phyloP scores from a whole-genome alignment of 257 asterid genomes.

The Eustoma russellianum region DNA sequence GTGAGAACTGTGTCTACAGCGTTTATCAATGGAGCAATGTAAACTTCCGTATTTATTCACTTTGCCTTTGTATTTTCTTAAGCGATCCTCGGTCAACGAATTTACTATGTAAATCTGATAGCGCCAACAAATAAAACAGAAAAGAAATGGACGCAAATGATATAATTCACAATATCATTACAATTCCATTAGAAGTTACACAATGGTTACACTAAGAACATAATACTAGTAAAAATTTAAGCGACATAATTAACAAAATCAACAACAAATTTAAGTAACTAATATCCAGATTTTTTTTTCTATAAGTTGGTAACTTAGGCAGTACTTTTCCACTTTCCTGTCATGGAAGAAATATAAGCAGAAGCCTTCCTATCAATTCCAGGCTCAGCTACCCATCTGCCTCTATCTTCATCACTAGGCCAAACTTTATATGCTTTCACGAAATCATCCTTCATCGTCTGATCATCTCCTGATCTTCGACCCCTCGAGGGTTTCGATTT shows the following conservation, averaged over 20 bases:
- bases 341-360: conserved; percentile 38
- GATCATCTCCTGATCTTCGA: conserved; percentile 11
- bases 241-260: conserved; percentile 4
- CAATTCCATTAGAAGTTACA: conserved; percentile 1
- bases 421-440: conserved; percentile 66
- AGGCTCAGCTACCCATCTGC: conserved; percentile 80
- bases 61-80: too few species aligned
- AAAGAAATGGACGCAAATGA: conserved; percentile 9
- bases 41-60: too few species aligned
- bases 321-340: conserved; percentile 40
- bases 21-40: too few species aligned
- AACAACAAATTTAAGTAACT: conserved; percentile 10
- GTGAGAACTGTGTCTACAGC: too few species aligned
- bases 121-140: background rate
- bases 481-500: conserved; percentile 24
- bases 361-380: conserved; percentile 58
- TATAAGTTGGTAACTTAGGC: conserved; percentile 21
- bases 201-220: background rate
- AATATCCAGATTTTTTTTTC: background rate
- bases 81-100: too few species aligned
- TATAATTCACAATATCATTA: conserved; percentile 23
- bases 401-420: conserved; percentile 78
- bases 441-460: conserved; percentile 20
- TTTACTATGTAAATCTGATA: too few species aligned
- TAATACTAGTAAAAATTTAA: conserved; percentile 11